Evolutionary conservation across 495 filamentous ascomycete genomes (phyloP), one percentile per base, ranked within the genome.

Genomic region (Hamigera avellanea): DNA sequence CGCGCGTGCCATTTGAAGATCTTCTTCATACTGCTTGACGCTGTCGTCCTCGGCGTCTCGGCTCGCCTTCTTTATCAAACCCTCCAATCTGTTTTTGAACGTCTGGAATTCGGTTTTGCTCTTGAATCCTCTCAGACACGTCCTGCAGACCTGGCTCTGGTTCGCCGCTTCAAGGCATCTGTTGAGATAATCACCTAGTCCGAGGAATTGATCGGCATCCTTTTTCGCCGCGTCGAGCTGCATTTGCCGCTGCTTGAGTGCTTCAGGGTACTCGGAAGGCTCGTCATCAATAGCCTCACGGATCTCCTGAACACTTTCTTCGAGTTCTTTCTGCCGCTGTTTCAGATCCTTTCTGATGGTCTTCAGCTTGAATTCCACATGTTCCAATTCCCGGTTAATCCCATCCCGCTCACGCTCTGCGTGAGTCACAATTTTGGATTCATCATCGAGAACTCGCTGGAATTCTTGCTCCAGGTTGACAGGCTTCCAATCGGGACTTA

Each of bases 341-440:
- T 66, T 75, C 17, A 82, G 57, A 33, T 64, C 75, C 14, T 75
- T 74, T 19, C 72, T 70, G 9, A 60, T 53, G 30, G 66, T 76
- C 12, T 73, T 78, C n/a, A 94, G 64, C 49, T 80, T 86, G 52
- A 73, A 84, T 42, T 91, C 78, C 14, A 84, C 56, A 35, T 88
- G 78, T 48, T 86, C 80, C 8, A 91, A 65, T 36, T 93, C 78
- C 49, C 80, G 70, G 46, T 68, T 76, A 7, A 75, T 66, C 15
- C 64, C 63, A 33, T 94, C 85, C 27, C 84, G 79, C 28, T 76
- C 62, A 31, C 71, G 67, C 46, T 83, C 76, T 2, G 76, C 71
- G 32, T 84, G 75, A 13, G 62, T 49, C 12, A 81, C 68, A 21
- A 62, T 43, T 19, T 57, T 56, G 8, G 53, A 64, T 46, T 74